Conservation (phyloP, 805 yeast species). For the Suhomyces kilbournensis region DNA sequence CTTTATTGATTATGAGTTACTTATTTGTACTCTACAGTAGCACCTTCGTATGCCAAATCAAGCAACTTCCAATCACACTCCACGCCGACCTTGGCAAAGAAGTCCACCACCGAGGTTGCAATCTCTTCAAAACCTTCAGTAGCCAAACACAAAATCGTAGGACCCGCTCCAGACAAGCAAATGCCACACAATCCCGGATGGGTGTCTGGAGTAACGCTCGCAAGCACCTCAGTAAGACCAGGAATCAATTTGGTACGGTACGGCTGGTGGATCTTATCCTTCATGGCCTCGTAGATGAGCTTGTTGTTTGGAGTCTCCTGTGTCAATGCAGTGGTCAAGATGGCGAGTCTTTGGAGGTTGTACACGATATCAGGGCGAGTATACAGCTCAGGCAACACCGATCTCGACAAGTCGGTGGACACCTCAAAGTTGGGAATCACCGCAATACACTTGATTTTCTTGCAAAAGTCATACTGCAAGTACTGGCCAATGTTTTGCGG, state of each 20-base stretch:
- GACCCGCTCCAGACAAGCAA: slow-evolving; percentile 97
- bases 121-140: slow-evolving; percentile 82
- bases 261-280: slow-evolving; percentile 96
- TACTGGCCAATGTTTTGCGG: slow-evolving; percentile 87
- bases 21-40: slow-evolving; percentile 43
- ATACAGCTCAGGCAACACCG: slow-evolving; percentile 81
- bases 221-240: slow-evolving; percentile 78
- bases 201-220: slow-evolving; percentile 73
- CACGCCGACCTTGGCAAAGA: slow-evolving; percentile 66
- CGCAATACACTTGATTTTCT: slow-evolving; percentile 80
- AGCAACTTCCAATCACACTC: slow-evolving; percentile 79
- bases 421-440: slow-evolving; percentile 94
- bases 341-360: slow-evolving; percentile 90
- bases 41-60: slow-evolving; percentile 87
- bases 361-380: slow-evolving; percentile 80
- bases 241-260: slow-evolving; percentile 90
- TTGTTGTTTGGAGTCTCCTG: slow-evolving; percentile 76
- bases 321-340: slow-evolving; percentile 89
- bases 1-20: too few relatives aligned
- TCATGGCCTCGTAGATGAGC: slow-evolving; percentile 91
- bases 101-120: slow-evolving; percentile 68
- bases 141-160: slow-evolving; percentile 92
- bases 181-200: slow-evolving; percentile 89
- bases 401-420: slow-evolving; percentile 86
- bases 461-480: slow-evolving; percentile 79